Percentiles rank a stretch among this genome's conserved stretches.
These are phyloP conservation scores for Leptodontidium sp. DNA, from an alignment of 2,329 filamentous ascomycete species.

Conservation along the genomic window DNA sequence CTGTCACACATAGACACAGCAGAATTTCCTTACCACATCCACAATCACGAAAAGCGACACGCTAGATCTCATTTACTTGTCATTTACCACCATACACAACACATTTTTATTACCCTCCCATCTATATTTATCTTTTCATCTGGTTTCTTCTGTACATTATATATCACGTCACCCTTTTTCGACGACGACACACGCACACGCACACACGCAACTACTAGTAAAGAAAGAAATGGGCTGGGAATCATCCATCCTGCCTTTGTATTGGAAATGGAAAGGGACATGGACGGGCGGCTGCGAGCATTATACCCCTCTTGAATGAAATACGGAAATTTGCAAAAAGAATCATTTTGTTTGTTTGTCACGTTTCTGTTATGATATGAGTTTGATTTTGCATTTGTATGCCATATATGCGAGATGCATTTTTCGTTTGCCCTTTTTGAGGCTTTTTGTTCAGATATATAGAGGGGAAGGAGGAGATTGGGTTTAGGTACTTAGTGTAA, in stretches of 20 bases:
- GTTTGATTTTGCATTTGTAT: not conserved
- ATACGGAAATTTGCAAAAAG: slow-evolving; percentile 5
- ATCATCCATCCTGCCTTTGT: too few species aligned
- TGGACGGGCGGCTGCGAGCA: slow-evolving; percentile 14
- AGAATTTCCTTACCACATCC: not conserved
- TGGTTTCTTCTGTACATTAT: slow-evolving; percentile 17
- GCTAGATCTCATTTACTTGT: slow-evolving; percentile 9
- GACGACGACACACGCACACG: not conserved
- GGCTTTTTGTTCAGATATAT: slow-evolving; percentile 15
- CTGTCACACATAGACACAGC: slow-evolving; percentile 2
- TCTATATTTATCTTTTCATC: not conserved
- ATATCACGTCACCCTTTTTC: not conserved
- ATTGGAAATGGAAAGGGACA: too few species aligned
- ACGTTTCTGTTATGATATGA: too few species aligned
- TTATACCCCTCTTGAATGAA: slow-evolving; percentile 26
- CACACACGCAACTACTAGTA: not conserved
- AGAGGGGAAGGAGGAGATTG: not conserved
- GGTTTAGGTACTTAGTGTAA: not conserved
- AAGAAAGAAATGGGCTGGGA: not conserved
- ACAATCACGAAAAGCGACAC: slow-evolving; percentile 1
- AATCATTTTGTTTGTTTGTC: too few species aligned
- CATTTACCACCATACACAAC: not conserved
- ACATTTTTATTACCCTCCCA: not conserved
- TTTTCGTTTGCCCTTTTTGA: not conserved
- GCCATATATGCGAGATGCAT: slow-evolving; percentile 1